Conservation (phyloP, 1,139 yeast species). For the Spencermartinsiella ligniputridi region DNA sequence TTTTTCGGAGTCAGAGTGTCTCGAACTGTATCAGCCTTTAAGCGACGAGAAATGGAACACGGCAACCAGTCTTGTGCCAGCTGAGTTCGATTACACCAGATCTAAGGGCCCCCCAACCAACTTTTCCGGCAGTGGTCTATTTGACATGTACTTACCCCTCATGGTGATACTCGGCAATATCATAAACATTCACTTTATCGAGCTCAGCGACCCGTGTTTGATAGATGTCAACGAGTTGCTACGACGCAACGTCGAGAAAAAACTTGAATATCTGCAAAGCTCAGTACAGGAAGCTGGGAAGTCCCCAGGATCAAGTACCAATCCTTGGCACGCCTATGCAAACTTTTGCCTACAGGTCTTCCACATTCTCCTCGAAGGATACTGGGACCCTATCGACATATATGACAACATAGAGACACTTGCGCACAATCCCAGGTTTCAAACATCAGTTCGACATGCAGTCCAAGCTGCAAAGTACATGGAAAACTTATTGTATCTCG, state of each 20-base stretch:
- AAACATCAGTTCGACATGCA: conserved; percentile 25
- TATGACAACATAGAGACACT: conserved; percentile 11
- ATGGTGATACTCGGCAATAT: conserved; percentile 21
- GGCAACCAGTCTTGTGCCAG: conserved; percentile 17
- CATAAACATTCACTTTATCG: conserved; percentile 18
- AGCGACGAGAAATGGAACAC: conserved; percentile 32
- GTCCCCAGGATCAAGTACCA: conserved; percentile 9
- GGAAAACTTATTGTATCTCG: conserved; percentile 23
- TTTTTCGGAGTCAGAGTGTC: conserved; percentile 32
- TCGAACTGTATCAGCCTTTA: conserved; percentile 32
- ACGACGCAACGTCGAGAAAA: conserved; percentile 12
- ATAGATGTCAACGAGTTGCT: conserved; percentile 10
- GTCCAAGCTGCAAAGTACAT: conserved; percentile 27
- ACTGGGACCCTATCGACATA: conserved; percentile 25
- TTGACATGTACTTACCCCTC: conserved; percentile 22
- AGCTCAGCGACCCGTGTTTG: conserved; percentile 2
- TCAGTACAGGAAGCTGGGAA: conserved; percentile 14
- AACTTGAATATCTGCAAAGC: conserved; percentile 16
- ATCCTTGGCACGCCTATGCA: conserved; percentile 23
- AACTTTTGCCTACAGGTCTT: conserved; percentile 21
- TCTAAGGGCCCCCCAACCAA: conserved; percentile 12
- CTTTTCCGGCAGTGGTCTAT: conserved; percentile 15
- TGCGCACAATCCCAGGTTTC: conserved; percentile 18
- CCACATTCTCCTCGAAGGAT: conserved; percentile 22
- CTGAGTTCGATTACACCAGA: conserved; percentile 19